Evolutionary conservation across 2,329 filamentous ascomycete species (phyloP).

Genomic region (Penicillium sp.): DNA sequence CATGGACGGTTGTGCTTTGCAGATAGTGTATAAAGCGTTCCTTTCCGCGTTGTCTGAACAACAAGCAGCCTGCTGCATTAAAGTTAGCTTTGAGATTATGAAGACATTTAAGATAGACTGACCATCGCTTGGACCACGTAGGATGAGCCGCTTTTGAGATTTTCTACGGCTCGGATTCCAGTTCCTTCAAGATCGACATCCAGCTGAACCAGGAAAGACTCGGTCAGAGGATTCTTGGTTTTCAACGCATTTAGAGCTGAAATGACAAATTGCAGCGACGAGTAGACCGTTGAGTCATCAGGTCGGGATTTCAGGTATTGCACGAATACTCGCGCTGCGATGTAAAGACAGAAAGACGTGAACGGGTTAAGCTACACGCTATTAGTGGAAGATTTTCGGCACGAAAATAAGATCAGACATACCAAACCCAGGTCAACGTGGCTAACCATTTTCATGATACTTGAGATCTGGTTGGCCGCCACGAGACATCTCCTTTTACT

Average conservation of each 20-base stretch:
- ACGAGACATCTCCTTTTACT: conserved; percentile 92
- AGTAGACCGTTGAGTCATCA: conserved; percentile 71
- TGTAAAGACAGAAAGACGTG: conserved; percentile 91
- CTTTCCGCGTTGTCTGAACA: conserved; percentile 12
- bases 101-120: not conserved
- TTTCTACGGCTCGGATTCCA: conserved; percentile 30
- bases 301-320: conserved; percentile 95
- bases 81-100: conserved; percentile 3
- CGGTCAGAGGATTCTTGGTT: conserved; percentile 81
- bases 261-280: conserved; percentile 85
- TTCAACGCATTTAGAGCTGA: conserved; percentile 89
- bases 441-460: conserved; percentile 91
- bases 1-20: conserved; percentile 5
- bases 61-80: conserved; percentile 9
- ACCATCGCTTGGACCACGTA: conserved; percentile 14
- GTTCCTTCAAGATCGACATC: conserved; percentile 80
- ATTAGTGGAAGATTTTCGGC: conserved; percentile 18
- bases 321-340: conserved; percentile 91
- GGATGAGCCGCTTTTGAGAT: conserved; percentile 7
- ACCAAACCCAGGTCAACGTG: conserved; percentile 82
- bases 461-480: conserved; percentile 88
- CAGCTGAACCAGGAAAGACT: conserved; percentile 90
- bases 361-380: conserved; percentile 81
- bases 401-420: conserved; percentile 39
- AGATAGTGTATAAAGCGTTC: conserved; percentile 8